Conservation (phyloP, 768 basidiomycete species). For the Macrocybe gigantea region DNA sequence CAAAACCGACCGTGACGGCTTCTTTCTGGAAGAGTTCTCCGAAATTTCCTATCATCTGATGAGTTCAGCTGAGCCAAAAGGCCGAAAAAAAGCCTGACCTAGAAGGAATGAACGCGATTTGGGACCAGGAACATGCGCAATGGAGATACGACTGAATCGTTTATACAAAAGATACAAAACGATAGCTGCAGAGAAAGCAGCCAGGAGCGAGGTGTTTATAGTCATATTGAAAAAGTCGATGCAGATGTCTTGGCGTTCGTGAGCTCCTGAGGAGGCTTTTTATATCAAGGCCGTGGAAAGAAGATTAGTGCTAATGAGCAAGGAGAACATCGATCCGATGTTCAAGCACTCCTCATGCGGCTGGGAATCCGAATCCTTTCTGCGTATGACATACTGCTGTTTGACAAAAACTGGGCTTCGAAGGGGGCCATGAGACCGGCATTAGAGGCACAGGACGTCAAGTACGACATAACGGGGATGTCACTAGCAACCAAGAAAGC, state of each 20-base stretch:
- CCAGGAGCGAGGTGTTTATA: not conserved
- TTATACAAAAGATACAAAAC: constrained; percentile 22
- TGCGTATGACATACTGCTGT: no score
- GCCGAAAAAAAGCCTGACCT: constrained; percentile 21
- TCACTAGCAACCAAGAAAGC: no score
- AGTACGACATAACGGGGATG: no score
- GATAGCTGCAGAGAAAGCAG: not conserved
- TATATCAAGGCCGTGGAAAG: no score
- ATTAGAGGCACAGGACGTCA: no score
- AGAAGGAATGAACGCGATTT: constrained; percentile 41
- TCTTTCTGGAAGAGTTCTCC: constrained; percentile 44
- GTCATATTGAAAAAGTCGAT: no score
- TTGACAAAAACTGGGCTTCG: no score
- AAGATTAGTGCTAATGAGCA: no score
- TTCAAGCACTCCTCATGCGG: no score
- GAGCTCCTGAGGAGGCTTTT: not conserved
- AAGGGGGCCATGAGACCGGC: no score
- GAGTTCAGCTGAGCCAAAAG: not conserved
- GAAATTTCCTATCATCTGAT: constrained; percentile 34
- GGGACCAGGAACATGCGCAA: constrained; percentile 44
- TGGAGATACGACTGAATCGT: constrained; percentile 30
- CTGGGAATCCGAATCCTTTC: no score
- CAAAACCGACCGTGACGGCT: constrained; percentile 28
- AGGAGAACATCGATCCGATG: no score
- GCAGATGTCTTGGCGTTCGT: not conserved